These are phyloP conservation scores for Pythium brachiatum DNA, from an alignment of 352 stramenopile species.

Conservation along the genomic window DNA sequence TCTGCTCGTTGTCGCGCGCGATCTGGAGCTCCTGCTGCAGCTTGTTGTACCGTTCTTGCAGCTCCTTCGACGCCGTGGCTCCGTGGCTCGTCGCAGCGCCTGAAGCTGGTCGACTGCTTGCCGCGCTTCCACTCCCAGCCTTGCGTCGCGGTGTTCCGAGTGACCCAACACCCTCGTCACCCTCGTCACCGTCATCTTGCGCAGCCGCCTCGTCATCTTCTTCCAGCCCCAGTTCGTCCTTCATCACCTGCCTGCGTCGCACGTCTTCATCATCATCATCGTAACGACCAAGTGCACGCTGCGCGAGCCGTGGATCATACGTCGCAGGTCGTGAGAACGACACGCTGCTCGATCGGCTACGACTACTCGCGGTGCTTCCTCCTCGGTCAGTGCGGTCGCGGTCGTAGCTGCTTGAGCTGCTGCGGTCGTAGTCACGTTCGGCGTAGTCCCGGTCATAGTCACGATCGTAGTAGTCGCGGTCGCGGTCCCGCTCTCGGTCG, in stretches of 20 bases:
- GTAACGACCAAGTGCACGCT: slow-evolving; percentile 43
- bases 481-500: slow-evolving; percentile 34
- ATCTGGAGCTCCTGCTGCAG: slow-evolving; percentile 55
- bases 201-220: slow-evolving; percentile 44
- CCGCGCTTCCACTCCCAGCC: slow-evolving; percentile 5
- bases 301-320: slow-evolving; percentile 74
- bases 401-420: slow-evolving; percentile 21
- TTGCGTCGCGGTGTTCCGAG: slow-evolving; percentile 14
- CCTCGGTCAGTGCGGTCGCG: slow-evolving; percentile 26
- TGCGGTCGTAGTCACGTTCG: slow-evolving; percentile 20
- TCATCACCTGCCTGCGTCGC: slow-evolving; percentile 60
- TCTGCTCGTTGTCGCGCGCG: slow-evolving; percentile 65
- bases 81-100: slow-evolving; percentile 24
- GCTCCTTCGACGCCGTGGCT: slow-evolving; percentile 21
- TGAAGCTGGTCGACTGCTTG: slow-evolving; percentile 12
- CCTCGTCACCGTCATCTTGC: slow-evolving; percentile 43
- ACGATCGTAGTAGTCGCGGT: slow-evolving; percentile 23
- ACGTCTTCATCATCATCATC: slow-evolving; percentile 47
- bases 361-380: not conserved
- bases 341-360: slow-evolving; percentile 24
- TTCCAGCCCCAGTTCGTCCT: slow-evolving; percentile 76
- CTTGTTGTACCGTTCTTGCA: slow-evolving; percentile 45
- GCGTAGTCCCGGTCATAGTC: slow-evolving; percentile 26
- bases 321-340: slow-evolving; percentile 80
- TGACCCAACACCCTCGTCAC: slow-evolving; percentile 8